Percentiles rank a stretch among this genome's conserved stretches.
These are phyloP conservation scores for Lyophyllum decastes DNA, from an alignment of 768 basidiomycete species.

Conservation along the genomic window DNA sequence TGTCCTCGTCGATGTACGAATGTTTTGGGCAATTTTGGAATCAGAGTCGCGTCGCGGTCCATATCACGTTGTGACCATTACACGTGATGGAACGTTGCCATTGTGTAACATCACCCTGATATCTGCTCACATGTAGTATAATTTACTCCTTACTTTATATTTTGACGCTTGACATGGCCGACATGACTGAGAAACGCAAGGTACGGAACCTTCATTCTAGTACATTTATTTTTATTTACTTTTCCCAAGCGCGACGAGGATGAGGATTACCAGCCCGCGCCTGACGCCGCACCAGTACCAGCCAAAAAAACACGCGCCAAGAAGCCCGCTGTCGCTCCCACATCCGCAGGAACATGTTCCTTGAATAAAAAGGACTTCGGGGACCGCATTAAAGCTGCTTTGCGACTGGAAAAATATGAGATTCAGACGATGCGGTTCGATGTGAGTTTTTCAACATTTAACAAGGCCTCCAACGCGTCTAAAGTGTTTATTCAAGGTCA, in stretches of 20 bases:
- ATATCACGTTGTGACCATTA: not conserved
- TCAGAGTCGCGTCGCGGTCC: not conserved
- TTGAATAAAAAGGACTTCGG: conserved; percentile 10
- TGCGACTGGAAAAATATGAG: conserved; percentile 1
- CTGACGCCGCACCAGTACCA: not conserved
- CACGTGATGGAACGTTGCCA: not conserved
- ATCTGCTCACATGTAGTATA: too few species aligned
- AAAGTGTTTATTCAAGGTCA: not conserved
- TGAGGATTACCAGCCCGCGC: not conserved
- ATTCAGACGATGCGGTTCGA: conserved; percentile 4
- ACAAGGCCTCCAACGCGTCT: not conserved
- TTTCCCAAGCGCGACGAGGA: conserved; percentile 2
- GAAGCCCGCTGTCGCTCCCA: not conserved
- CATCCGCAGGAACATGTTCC: conserved; percentile 1
- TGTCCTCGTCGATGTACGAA: too few species aligned
- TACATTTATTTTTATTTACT: not conserved
- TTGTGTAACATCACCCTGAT: not conserved
- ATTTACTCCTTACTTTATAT: not conserved
- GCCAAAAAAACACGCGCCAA: conserved; percentile 11
- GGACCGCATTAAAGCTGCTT: conserved; percentile 1
- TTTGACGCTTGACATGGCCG: not conserved
- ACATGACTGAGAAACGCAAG: conserved; percentile 1
- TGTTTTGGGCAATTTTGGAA: too few species aligned
- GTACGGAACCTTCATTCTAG: not conserved
- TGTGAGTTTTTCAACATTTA: not conserved